Base-by-base conservation (phyloP, 2,329 filamentous ascomycete genomes). In the Byssothecium circinans region DNA sequence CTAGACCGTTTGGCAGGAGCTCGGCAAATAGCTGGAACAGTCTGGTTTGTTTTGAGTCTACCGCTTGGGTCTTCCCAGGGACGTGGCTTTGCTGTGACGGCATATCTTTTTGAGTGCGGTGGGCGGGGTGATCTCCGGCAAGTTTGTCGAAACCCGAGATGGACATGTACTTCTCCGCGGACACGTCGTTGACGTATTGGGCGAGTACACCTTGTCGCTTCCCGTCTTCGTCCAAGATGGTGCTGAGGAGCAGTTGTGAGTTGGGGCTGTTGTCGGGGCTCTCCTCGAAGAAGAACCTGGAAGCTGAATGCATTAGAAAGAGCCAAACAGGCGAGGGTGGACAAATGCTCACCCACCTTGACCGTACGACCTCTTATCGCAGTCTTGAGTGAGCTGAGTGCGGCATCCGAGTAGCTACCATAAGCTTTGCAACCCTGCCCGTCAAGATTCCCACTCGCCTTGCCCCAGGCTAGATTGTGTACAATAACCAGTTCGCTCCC, bases 21-120 rank as follows among this genome's bases (percentile, higher is more conserved):
- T 76, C 74, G 4, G 74, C 74, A 35, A 76, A 76, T 10, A 68
- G 58, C 20, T 71, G 68, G 43, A 76, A 77, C 35, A 76, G 70
- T 4, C 62, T 71, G 46, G 61, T 76, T 62, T 65, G 73, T 61
- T 55, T 73, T 41, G 61, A 53, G 41, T 70, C 65, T 4, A 48
- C 52, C 19, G 39, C 32, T 8, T 20, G 8, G n/a, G 15, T n/a
- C 5, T 17, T 18, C 2, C 27, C 18, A 11, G n/a, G n/a, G 20
- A 8, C 34, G 14, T 44, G 38, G 7, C 41, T 12, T 32, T 58
- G 52, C 37, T 56, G 51, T 8, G 34, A 12, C 17, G 49, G 38
- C 0, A 30, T 17, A 4, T 49, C 32, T n/a, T 63, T 61, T 12
- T 32, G 10, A 11, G 53, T 36, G 20, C 52, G 43, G 1, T 41